A percentile compares a stretch with the other conserved stretches of the same genome.
phyloP scores from a whole-genome alignment of 2,329 filamentous ascomycete genomes.

The Penicillium sp. region DNA sequence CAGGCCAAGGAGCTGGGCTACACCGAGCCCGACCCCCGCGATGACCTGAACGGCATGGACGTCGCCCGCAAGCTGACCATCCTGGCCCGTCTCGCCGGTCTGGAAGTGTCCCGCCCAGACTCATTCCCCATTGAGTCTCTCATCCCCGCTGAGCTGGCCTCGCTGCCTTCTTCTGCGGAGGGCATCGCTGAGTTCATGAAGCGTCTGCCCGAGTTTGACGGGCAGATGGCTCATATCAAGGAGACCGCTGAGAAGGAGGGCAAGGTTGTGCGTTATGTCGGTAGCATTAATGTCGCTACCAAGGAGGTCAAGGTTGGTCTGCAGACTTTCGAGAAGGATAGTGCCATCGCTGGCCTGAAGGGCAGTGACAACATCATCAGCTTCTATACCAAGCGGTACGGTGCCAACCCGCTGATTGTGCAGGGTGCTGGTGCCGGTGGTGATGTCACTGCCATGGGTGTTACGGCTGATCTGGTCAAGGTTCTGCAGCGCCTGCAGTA shows the following conservation, averaged over 20 bases:
- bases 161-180: conserved; percentile 57
- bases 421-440: conserved; percentile 93
- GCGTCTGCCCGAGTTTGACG: conserved; percentile 78
- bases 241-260: conserved; percentile 75
- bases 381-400: conserved; percentile 96
- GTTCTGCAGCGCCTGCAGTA: conserved; percentile 54
- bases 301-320: conserved; percentile 88
- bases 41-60: conserved; percentile 84
- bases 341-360: conserved; percentile 91
- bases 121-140: conserved; percentile 91
- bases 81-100: conserved; percentile 78
- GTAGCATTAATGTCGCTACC: conserved; percentile 79
- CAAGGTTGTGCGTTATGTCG: conserved; percentile 92
- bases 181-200: conserved; percentile 81
- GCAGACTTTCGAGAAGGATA: conserved; percentile 82
- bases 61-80: conserved; percentile 98
- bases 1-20: conserved; percentile 93
- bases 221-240: conserved; percentile 87
- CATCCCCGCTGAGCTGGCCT: conserved; percentile 84
- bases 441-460: conserved; percentile 97
- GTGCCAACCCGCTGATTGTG: conserved; percentile 85
- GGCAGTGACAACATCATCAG: conserved; percentile 98
- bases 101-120: conserved; percentile 79
- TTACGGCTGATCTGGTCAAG: conserved; percentile 88
- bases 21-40: conserved; percentile 83